Base-by-base conservation (phyloP, 345 rosid species). In the Cardiospermum halicacabum region DNA sequence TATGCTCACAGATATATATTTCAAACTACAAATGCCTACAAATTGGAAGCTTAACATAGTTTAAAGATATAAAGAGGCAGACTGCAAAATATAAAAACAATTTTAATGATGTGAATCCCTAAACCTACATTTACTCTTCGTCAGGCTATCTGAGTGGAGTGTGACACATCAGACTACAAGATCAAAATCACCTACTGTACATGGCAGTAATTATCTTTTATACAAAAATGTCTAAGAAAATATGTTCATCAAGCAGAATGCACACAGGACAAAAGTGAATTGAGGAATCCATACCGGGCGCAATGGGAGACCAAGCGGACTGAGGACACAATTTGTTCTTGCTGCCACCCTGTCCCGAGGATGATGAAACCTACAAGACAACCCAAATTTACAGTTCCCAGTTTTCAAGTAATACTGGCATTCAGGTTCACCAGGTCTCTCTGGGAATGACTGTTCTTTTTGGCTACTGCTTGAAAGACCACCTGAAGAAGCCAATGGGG, bases 371-470 rank as follows among this genome's bases (percentile, higher is more conserved):
- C 81, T 84, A 69, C 99, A 95, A 22, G 91, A 83, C 21, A 85
- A 74, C 57, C 96, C 96, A 80, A 83, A 95, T 78, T 85, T 91
- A 75, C 99, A 95, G 59, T 95, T 91, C 27, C 99, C 98, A 24
- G 92, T 91, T 76, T 74, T 95, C 78, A 91, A 51, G 77, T 80
- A 95, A 77, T 81, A 89, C 57, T 81, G 91, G 69, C 99, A 95
- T 61, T 91, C 99, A 32, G 84, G 90, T 70, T 89, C 96, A 54
- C 96, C 91, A 22, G 96, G 96, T 73, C 99, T 95, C 76, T 95
- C 87, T n/a, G 98, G 99, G 79, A 89, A 95, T 58, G 74, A 65
- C 40, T 78, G 83, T 19, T 88, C 92, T 77, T 56, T 85, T 73
- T 78, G 92, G 64, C 67, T 58, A 72, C 85, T 79, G 66, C 85